A percentile compares a stretch with the other conserved stretches of the same genome.
phyloP scores from a whole-genome alignment of 2,329 filamentous ascomycete species.

The Botryotinia calthae region DNA sequence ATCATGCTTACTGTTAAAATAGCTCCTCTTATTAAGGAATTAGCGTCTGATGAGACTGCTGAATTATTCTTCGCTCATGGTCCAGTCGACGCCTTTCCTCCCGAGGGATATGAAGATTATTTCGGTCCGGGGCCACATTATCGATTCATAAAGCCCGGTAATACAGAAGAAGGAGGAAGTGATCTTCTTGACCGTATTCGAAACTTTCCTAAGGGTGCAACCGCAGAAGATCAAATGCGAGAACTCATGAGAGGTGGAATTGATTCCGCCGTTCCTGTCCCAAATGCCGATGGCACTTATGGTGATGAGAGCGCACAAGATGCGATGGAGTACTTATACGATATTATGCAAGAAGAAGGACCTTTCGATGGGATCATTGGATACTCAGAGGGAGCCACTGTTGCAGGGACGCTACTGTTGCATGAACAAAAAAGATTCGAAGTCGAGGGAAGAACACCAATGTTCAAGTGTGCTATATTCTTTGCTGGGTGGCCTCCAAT shows the following conservation, averaged over 20 bases:
- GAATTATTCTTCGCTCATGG: slow-evolving; percentile 54
- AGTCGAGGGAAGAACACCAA: slow-evolving; percentile 34
- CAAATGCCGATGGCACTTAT: slow-evolving; percentile 23
- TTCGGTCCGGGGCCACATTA: slow-evolving; percentile 56
- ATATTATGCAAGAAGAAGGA: slow-evolving; percentile 47
- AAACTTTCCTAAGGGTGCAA: slow-evolving; percentile 34
- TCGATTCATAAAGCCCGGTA: slow-evolving; percentile 52
- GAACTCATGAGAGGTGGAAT: slow-evolving; percentile 28
- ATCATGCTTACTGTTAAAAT: slow-evolving; percentile 22
- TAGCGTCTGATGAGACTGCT: slow-evolving; percentile 46
- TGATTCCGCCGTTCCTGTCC: slow-evolving; percentile 18
- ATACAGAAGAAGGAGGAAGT: slow-evolving; percentile 32
- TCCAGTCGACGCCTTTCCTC: slow-evolving; percentile 49
- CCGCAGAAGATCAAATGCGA: slow-evolving; percentile 36
- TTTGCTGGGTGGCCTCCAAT: slow-evolving; percentile 55
- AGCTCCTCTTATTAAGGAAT: slow-evolving; percentile 51
- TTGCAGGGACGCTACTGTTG: slow-evolving; percentile 53
- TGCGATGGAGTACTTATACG: slow-evolving; percentile 31
- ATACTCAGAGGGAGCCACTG: slow-evolving; percentile 59
- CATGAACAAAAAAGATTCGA: slow-evolving; percentile 47
- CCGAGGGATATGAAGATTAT: slow-evolving; percentile 54
- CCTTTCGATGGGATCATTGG: slow-evolving; percentile 56
- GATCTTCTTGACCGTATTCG: slow-evolving; percentile 36
- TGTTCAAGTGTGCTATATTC: slow-evolving; percentile 49
- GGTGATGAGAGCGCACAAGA: slow-evolving; percentile 25